These are phyloP conservation scores for Prosopis cineraria DNA, from an alignment of 306 rosid species.

Conservation along the genomic window DNA sequence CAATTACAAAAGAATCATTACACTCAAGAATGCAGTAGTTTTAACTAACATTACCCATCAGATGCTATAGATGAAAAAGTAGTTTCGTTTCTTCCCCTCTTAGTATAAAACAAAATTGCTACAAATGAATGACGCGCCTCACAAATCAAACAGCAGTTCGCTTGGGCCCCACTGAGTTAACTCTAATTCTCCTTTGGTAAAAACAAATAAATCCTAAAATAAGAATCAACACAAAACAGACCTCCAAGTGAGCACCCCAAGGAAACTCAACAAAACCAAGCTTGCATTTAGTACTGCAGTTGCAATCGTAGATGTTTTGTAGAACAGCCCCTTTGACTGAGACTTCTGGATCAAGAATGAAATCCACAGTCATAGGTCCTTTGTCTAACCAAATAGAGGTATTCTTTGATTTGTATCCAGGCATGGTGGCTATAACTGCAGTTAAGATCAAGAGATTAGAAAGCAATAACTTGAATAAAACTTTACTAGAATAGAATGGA, in stretches of 20 bases:
- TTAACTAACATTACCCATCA: background rate
- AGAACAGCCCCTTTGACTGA: conserved; percentile 41
- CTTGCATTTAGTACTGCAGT: conserved; percentile 45
- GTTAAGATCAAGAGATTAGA: conserved; percentile 30
- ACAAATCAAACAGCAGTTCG: conserved; percentile 49
- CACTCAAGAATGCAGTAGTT: background rate
- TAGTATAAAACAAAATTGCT: conserved; percentile 43
- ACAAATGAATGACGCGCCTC: conserved; percentile 21
- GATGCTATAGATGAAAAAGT: background rate
- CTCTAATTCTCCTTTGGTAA: conserved; percentile 53
- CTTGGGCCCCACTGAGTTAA: conserved; percentile 43
- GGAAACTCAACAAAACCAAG: conserved; percentile 45
- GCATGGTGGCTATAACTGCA: conserved; percentile 73
- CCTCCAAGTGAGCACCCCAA: conserved; percentile 56
- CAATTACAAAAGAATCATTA: background rate
- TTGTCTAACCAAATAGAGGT: conserved; percentile 76
- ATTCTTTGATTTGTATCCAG: conserved; percentile 79
- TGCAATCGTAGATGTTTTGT: conserved; percentile 55
- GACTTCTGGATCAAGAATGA: conserved; percentile 76
- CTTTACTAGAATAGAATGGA: background rate
- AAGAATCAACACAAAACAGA: conserved; percentile 52
- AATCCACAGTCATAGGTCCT: conserved; percentile 71
- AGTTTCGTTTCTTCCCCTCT: background rate
- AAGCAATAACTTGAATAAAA: conserved; percentile 7
- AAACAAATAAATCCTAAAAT: conserved; percentile 62